Evolutionary conservation across 2,329 filamentous ascomycete genomes (phyloP), one percentile per base, ranked within the genome.

Genomic region (Pestalotiopsis fici): DNA sequence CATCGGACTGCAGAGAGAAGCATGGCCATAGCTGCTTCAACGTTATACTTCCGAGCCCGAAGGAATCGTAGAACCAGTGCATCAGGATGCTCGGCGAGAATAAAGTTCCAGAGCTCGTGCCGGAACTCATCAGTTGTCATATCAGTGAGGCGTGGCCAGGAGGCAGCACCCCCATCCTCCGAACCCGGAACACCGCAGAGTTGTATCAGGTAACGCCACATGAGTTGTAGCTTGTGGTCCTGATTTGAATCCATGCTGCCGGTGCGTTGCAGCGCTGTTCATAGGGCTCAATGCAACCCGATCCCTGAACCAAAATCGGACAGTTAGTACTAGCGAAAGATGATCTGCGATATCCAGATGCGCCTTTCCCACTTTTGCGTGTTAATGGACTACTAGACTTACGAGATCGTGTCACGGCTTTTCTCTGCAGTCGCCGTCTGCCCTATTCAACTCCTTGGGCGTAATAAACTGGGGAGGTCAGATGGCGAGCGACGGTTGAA

Each of bases 21-120:
- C 77, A 83, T 83, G 28, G 76, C 74, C 25, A 81, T 73, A 0
- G 80, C 79, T 60, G 79, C 79, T 1, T 75, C 71, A 4, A 82
- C 75, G 68, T 83, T 74, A 75, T 81, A 82, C 68, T 81, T 79
- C 61, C 79, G 77, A 11, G 79, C 79, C 31, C 80, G 74, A n/a
- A 80, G 76, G 66, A 82, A 83, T 4, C 81, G 80, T 15, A 83
- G 73, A 0, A 78, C 71, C 1, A 78, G 66, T 0, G 78, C 76
- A 64, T 83, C 81, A 0, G 81, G 80, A 62, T 83, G 74, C 37
- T 83, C 75, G 65, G 72, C 69, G 57, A 72, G 74, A 54, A 74
- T 65, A 9, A 72, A 59, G 25, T 68, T 74, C 77, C 55, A 74
- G 63, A 72, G 71, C 71, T 59, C 47, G 71, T 71, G 80, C 77